A percentile compares a stretch with the other conserved stretches of the same genome.
Evolutionary conservation across 345 rosid genomes (phyloP).

Genomic region (Bruguiera parviflora): DNA sequence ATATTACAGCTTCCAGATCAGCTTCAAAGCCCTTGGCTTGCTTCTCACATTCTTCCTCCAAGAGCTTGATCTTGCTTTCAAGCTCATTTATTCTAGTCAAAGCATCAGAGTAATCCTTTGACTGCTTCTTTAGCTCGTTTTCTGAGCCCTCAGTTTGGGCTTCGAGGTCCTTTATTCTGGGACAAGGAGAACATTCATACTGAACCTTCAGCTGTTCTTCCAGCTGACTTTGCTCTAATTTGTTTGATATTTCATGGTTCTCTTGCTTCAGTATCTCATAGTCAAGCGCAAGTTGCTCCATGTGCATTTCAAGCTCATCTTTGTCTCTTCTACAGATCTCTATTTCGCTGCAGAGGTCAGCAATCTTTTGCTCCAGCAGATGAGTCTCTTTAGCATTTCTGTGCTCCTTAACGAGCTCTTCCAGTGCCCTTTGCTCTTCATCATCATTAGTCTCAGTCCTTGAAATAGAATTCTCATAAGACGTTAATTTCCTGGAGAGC

Average conservation of each 20-base stretch:
- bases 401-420: constrained; percentile 73
- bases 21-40: constrained; percentile 52
- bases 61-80: constrained; percentile 38
- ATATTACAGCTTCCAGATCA: constrained; percentile 56
- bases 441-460: constrained; percentile 60
- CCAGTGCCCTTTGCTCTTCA: constrained; percentile 82
- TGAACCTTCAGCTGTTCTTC: constrained; percentile 79
- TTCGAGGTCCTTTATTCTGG: constrained; percentile 22
- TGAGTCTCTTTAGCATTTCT: constrained; percentile 47
- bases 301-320: constrained; percentile 84
- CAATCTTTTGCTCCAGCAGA: constrained; percentile 60
- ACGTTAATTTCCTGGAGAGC: constrained; percentile 27
- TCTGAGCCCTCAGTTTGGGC: constrained; percentile 26
- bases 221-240: constrained; percentile 78
- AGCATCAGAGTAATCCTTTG: constrained; percentile 26
- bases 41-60: constrained; percentile 75
- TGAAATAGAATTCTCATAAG: constrained; percentile 19
- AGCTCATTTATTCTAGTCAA: constrained; percentile 45
- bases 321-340: constrained; percentile 75
- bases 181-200: constrained; percentile 56
- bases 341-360: constrained; percentile 62
- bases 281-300: constrained; percentile 95
- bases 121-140: constrained; percentile 24
- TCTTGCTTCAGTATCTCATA: constrained; percentile 93
- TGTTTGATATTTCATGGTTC: constrained; percentile 64